phyloP scores from a whole-genome alignment of 2,329 filamentous ascomycete species.

The Decorospora gaudefroyi region DNA sequence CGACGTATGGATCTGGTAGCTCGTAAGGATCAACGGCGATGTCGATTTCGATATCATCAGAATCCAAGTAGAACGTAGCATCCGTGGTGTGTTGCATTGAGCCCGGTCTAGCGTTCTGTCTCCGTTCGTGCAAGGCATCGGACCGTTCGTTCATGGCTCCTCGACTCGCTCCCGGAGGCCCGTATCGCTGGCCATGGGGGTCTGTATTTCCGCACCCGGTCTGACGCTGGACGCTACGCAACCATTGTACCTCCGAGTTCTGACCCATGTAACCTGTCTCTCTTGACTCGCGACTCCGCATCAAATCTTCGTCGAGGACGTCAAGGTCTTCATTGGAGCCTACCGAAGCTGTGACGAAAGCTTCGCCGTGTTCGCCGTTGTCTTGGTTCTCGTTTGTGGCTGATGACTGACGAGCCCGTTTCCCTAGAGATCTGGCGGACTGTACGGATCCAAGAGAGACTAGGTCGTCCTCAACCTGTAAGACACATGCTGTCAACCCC shows the following conservation, averaged over 20 bases:
- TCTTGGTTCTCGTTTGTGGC: neutral
- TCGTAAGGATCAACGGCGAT: slow-evolving; percentile 33
- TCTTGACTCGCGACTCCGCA: slow-evolving; percentile 33
- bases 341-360: slow-evolving; percentile 25
- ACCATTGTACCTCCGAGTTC: slow-evolving; percentile 44
- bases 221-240: slow-evolving; percentile 37
- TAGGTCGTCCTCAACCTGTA: slow-evolving; percentile 28
- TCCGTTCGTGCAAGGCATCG: slow-evolving; percentile 28
- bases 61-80: slow-evolving; percentile 45
- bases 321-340: slow-evolving; percentile 41
- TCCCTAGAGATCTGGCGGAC: slow-evolving; percentile 15
- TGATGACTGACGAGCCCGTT: slow-evolving; percentile 18
- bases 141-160: slow-evolving; percentile 18
- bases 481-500: neutral
- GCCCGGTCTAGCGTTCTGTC: slow-evolving; percentile 12
- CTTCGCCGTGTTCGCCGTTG: slow-evolving; percentile 21
- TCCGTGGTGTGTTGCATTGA: slow-evolving; percentile 28
- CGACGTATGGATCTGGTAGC: slow-evolving; percentile 39
- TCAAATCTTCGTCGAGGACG: slow-evolving; percentile 37
- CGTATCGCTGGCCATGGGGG: slow-evolving; percentile 21
- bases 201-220: slow-evolving; percentile 13
- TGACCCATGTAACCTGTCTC: slow-evolving; percentile 44
- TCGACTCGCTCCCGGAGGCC: slow-evolving; percentile 23
- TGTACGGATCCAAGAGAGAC: slow-evolving; percentile 5
- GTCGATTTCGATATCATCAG: slow-evolving; percentile 34